These are phyloP conservation scores for Mycena amicta DNA, from an alignment of 768 basidiomycete species.

Conservation along the genomic window DNA sequence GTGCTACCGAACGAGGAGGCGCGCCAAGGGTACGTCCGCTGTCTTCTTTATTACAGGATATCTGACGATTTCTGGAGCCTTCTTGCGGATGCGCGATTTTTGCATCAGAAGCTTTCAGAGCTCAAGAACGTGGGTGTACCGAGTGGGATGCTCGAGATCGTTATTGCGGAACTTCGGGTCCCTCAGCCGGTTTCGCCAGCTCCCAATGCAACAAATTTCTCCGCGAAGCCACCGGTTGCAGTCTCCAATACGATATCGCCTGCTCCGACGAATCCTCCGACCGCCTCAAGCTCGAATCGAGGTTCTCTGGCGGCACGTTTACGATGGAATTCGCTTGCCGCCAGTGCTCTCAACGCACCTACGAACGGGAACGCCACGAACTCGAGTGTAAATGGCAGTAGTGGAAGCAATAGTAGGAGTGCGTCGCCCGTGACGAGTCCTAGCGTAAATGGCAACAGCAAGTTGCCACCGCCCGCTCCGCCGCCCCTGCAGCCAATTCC, in stretches of 20 bases:
- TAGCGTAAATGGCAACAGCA: slow-evolving; percentile 16
- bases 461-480: neutral
- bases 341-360: slow-evolving; percentile 8
- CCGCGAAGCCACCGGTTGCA: slow-evolving; percentile 2
- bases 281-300: slow-evolving; percentile 44
- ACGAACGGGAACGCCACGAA: slow-evolving; percentile 8
- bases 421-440: slow-evolving; percentile 11
- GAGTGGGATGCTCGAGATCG: slow-evolving; percentile 80
- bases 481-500: neutral
- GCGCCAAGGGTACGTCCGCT: slow-evolving; percentile 70
- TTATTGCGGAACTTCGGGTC: slow-evolving; percentile 80
- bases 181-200: slow-evolving; percentile 35
- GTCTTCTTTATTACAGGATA: slow-evolving; percentile 10
- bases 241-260: slow-evolving; percentile 16
- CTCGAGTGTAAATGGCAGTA: slow-evolving; percentile 19
- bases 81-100: slow-evolving; percentile 73
- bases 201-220: slow-evolving; percentile 20
- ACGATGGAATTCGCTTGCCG: slow-evolving; percentile 22
- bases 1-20: slow-evolving; percentile 83
- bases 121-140: slow-evolving; percentile 75
- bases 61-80: slow-evolving; percentile 49
- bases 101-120: slow-evolving; percentile 74
- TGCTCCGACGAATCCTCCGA: slow-evolving; percentile 30
- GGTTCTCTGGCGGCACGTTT: slow-evolving; percentile 41
- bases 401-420: neutral